Evolutionary conservation across 2,329 filamentous ascomycete genomes (phyloP), one percentile per base, ranked within the genome.

Genomic region (Phyllosticta paracitricarpa): DNA sequence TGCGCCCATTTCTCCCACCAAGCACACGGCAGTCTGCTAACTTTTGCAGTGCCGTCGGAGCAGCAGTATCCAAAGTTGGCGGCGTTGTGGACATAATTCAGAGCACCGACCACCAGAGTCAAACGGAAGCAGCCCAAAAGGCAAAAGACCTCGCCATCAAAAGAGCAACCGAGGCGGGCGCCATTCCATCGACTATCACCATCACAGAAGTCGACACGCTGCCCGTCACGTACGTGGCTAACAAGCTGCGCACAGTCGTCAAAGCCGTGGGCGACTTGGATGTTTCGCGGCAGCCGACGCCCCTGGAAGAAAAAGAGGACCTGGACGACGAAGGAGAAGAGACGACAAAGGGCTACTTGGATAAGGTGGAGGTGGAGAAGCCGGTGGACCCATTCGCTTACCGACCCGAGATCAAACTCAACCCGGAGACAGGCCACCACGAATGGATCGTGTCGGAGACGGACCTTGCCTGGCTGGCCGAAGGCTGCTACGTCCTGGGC

Each of bases 261-360:
- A 76, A 82, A 57, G 83, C 84, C 1, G 83, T 81, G 0, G 84
- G 84, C 4, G 75, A 79, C 55, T 72, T 80, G 17, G 75, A 77
- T 62, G 74, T 69, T 53, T 67, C 69, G 28, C 66, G 70, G 9
- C 67, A 71, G 33, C 65, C 65, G 19, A 25, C 58, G 12, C 54
- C 59, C 9, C 54, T 63, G 4, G 54, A 58, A 51, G 55, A 58
- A 7, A 63, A 62, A 3, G 57, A 51, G 4, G 61, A 63, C 14
- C 53, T 57, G 1, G 54, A 54, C 26, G 61, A 64, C 9, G 64
- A 64, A 12, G 62, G 54, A 17, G 56, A 17, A 10, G 60, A 62
- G 56, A 19, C 35, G n/a, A 22, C 28, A 14, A 58, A 58, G 14
- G 52, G 56, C 12, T 58, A 62, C 33, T 10, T 51, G 10, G 60